Evolutionary conservation across 805 yeast species (phyloP).

Genomic region (Candida pini): DNA sequence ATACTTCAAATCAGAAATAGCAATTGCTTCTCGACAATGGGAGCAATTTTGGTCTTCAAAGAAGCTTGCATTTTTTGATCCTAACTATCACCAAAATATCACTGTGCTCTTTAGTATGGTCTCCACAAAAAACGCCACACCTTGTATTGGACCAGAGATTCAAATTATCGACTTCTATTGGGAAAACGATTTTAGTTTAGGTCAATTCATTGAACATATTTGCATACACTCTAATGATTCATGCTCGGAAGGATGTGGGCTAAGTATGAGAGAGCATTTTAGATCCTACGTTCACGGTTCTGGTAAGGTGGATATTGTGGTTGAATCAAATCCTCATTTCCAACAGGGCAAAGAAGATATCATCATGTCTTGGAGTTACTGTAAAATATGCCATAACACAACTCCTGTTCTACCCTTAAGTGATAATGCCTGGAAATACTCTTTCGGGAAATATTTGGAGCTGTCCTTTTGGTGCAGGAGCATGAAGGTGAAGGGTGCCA

Average conservation of each 20-base stretch:
- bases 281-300: conserved; percentile 84
- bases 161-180: conserved; percentile 82
- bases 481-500: conserved; percentile 48
- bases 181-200: conserved; percentile 85
- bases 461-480: conserved; percentile 71
- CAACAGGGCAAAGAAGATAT: conserved; percentile 59
- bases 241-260: conserved; percentile 83
- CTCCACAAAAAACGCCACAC: conserved; percentile 77
- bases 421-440: conserved; percentile 81
- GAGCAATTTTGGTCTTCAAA: conserved; percentile 44
- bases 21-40: conserved; percentile 55
- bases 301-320: conserved; percentile 72
- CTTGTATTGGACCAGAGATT: conserved; percentile 88
- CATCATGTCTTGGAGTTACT: conserved; percentile 86
- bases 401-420: conserved; percentile 80
- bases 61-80: conserved; percentile 53
- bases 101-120: conserved; percentile 77
- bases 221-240: conserved; percentile 58
- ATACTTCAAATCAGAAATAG: conserved; percentile 22
- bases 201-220: conserved; percentile 79
- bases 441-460: conserved; percentile 91
- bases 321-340: conserved; percentile 55
- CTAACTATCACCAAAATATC: conserved; percentile 72
- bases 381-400: conserved; percentile 69
- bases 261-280: conserved; percentile 64